phyloP scores from a whole-genome alignment of 768 basidiomycete genomes.

The Tylopilus subfusipes region DNA sequence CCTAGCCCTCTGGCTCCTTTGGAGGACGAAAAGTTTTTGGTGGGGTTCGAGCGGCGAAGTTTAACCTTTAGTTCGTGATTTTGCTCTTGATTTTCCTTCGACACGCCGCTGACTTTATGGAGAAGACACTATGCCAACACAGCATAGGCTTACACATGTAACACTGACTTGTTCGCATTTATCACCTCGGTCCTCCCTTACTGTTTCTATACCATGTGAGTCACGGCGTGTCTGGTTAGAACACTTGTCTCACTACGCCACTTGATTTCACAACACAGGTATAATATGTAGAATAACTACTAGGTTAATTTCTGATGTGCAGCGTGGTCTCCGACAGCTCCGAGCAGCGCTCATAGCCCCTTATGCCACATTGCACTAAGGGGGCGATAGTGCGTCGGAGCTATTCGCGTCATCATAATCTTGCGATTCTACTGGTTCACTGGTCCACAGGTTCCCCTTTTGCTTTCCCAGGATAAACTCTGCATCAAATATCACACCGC shows the following conservation, averaged over 20 bases:
- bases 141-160: slow-evolving; percentile 3
- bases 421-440: background rate
- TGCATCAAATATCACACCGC: background rate
- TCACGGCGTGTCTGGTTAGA: background rate
- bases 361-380: background rate
- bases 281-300: background rate
- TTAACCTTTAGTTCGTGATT: slow-evolving; percentile 18
- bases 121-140: background rate
- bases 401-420: background rate
- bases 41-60: slow-evolving; percentile 20
- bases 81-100: background rate
- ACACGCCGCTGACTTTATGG: background rate
- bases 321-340: background rate
- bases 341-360: background rate
- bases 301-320: background rate
- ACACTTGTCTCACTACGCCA: background rate
- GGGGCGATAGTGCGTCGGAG: background rate
- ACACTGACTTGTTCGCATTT: slow-evolving; percentile 1
- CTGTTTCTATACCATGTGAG: background rate
- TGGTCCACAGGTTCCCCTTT: background rate
- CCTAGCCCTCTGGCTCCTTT: slow-evolving; percentile 53
- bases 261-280: background rate
- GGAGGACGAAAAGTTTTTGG: slow-evolving; percentile 53
- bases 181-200: background rate
- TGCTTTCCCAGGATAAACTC: background rate